phyloP scores from a whole-genome alignment of 768 basidiomycete species.

The Cystobasidium onofrii region DNA sequence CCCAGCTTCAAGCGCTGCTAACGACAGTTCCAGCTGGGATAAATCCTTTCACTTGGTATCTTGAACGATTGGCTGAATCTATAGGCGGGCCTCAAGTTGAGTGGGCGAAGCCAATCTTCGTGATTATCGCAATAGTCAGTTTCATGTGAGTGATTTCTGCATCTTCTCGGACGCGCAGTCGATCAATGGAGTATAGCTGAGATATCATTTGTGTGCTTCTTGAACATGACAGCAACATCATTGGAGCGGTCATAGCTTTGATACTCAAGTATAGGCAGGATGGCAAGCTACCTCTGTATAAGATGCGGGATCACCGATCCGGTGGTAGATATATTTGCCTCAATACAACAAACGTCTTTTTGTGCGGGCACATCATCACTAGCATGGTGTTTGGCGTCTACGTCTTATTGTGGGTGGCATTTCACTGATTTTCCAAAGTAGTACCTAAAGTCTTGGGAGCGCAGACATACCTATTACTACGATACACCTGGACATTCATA shows the following conservation, averaged over 20 bases:
- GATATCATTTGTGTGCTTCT: not conserved
- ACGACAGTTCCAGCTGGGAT: not conserved
- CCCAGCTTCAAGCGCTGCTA: conserved; percentile 10
- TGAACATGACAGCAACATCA: conserved; percentile 11
- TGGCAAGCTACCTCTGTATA: not conserved
- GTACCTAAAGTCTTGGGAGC: no score
- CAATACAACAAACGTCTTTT: conserved; percentile 16
- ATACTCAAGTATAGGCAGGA: not conserved
- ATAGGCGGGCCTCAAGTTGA: not conserved
- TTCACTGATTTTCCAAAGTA: no score
- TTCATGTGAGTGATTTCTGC: conserved; percentile 8
- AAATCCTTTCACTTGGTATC: conserved; percentile 14
- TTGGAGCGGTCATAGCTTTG: not conserved
- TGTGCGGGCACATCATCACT: conserved; percentile 1
- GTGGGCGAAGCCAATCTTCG: conserved; percentile 26
- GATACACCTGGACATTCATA: not conserved
- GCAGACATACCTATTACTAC: conserved; percentile 4
- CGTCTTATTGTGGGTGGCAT: not conserved
- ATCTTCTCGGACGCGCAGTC: not conserved
- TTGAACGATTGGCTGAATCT: not conserved
- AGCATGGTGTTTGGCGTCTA: not conserved
- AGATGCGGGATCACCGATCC: conserved; percentile 16
- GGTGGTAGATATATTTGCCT: conserved; percentile 26
- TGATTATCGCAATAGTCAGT: not conserved
- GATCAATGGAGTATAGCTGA: not conserved